Conservation (phyloP, 306 rosid species). For the Vigna nakashimae region DNA sequence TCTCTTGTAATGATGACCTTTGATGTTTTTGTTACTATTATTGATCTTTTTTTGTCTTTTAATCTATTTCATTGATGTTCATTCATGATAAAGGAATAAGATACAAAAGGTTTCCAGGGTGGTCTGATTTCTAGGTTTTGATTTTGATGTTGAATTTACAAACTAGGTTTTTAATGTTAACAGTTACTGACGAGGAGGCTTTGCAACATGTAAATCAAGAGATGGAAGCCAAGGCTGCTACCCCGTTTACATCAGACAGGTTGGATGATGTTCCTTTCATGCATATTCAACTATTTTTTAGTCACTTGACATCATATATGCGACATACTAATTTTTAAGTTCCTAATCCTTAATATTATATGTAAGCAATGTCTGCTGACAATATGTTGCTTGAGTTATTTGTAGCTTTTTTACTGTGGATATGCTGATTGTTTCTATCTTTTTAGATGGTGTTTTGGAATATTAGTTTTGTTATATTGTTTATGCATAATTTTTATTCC, state of each 20-base stretch:
- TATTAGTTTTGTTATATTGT: not conserved
- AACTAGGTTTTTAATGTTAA: slow-evolving; percentile 52
- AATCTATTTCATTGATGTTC: slow-evolving; percentile 19
- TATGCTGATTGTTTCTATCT: not conserved
- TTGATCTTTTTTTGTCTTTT: slow-evolving; percentile 14
- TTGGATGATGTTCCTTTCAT: slow-evolving; percentile 42
- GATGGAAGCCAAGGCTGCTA: slow-evolving; percentile 82
- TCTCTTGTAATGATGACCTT: slow-evolving; percentile 40
- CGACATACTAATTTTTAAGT: not conserved
- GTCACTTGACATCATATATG: not conserved
- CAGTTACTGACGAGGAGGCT: slow-evolving; percentile 94
- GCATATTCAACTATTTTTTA: not conserved
- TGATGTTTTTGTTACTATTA: slow-evolving; percentile 25
- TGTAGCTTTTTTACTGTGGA: not conserved
- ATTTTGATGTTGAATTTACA: slow-evolving; percentile 51
- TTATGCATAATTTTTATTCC: not conserved
- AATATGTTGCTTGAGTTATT: slow-evolving; percentile 4
- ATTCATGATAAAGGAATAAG: slow-evolving; percentile 42
- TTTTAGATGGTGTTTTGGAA: not conserved
- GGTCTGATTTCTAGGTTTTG: slow-evolving; percentile 40
- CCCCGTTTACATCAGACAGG: slow-evolving; percentile 81
- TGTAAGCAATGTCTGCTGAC: slow-evolving; percentile 7
- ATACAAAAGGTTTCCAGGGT: slow-evolving; percentile 32
- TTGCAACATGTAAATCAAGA: slow-evolving; percentile 92
- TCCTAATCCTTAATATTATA: not conserved